Percentiles rank a stretch among this genome's conserved stretches.
Conservation (phyloP, 1,284 basidiomycete genomes). For the Cutaneotrichosporon dermatis region DNA sequence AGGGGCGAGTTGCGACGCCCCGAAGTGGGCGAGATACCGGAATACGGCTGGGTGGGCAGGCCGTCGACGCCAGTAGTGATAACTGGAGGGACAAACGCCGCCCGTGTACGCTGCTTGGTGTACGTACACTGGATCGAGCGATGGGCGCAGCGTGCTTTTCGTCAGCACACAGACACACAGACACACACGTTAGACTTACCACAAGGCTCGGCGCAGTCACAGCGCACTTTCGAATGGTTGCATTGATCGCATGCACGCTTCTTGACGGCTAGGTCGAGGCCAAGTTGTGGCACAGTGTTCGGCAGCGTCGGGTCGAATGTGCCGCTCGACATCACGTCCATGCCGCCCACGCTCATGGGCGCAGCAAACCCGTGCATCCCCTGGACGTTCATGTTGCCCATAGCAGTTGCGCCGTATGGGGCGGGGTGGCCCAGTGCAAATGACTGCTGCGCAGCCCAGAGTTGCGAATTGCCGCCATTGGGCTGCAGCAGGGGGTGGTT, state of each 20-base stretch:
- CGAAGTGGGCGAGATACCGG: background rate
- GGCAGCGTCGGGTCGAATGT: background rate
- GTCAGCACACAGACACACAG: slow-evolving; percentile 10
- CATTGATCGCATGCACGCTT: slow-evolving; percentile 69
- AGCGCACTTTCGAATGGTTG: slow-evolving; percentile 71
- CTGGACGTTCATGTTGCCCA: background rate
- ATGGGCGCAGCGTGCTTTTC: slow-evolving; percentile 68
- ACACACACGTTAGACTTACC: slow-evolving; percentile 44
- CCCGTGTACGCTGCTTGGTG: slow-evolving; percentile 59
- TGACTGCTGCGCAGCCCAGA: background rate
- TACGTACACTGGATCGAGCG: slow-evolving; percentile 74
- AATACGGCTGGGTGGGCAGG: background rate
- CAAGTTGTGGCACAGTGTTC: background rate
- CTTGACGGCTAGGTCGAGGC: slow-evolving; percentile 25
- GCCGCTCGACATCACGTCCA: slow-evolving; percentile 45
- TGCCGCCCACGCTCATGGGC: too few species aligned
- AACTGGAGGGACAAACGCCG: background rate
- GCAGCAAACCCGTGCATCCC: background rate
- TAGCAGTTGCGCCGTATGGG: slow-evolving; percentile 2
- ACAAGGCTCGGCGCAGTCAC: slow-evolving; percentile 75
- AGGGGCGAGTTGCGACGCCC: background rate
- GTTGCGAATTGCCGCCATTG: background rate
- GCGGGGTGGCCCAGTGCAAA: background rate
- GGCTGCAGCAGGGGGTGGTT: slow-evolving; percentile 38
- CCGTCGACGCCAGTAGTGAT: background rate